A percentile compares a stretch with the other conserved stretches of the same genome.
Evolutionary conservation across 1,139 yeast genomes (phyloP).

Genomic region (Kodamaea plutei): DNA sequence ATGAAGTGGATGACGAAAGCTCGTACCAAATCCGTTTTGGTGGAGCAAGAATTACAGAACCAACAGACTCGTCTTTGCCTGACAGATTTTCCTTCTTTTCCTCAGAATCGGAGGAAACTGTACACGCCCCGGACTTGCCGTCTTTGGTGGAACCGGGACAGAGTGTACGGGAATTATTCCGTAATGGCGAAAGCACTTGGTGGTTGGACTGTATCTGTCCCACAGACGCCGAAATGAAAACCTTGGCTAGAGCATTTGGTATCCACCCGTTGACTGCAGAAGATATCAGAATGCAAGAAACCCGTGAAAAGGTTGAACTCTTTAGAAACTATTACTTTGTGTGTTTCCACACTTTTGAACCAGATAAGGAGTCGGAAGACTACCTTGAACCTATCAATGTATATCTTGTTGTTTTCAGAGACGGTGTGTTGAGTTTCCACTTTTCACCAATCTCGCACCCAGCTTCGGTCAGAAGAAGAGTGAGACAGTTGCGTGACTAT

Average conservation of each 20-base stretch:
- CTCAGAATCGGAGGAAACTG: slow-evolving; percentile 77
- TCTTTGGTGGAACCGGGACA: slow-evolving; percentile 64
- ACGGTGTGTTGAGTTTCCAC: slow-evolving; percentile 83
- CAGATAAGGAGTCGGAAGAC: slow-evolving; percentile 72
- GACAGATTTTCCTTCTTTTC: slow-evolving; percentile 83
- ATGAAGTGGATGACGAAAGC: slow-evolving; percentile 8
- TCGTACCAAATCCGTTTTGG: slow-evolving; percentile 30
- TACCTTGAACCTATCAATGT: slow-evolving; percentile 84
- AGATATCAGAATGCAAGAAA: slow-evolving; percentile 80
- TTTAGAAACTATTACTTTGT: slow-evolving; percentile 74
- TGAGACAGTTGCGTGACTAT: slow-evolving; percentile 83
- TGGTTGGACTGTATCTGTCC: slow-evolving; percentile 76
- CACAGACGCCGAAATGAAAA: slow-evolving; percentile 65
- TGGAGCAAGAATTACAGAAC: slow-evolving; percentile 23
- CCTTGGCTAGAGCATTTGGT: slow-evolving; percentile 67
- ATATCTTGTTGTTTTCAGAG: slow-evolving; percentile 80
- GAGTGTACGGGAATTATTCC: slow-evolving; percentile 62
- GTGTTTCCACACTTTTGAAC: slow-evolving; percentile 78
- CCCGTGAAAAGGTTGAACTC: slow-evolving; percentile 79
- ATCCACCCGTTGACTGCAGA: slow-evolving; percentile 82
- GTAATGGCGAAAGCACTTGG: slow-evolving; percentile 61
- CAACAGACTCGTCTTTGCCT: slow-evolving; percentile 17
- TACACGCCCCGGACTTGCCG: slow-evolving; percentile 84
- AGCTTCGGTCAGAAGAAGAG: slow-evolving; percentile 86
- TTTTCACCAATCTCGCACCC: slow-evolving; percentile 79